Conservation (phyloP, 805 yeast genomes). For the Candida nanaspora region DNA sequence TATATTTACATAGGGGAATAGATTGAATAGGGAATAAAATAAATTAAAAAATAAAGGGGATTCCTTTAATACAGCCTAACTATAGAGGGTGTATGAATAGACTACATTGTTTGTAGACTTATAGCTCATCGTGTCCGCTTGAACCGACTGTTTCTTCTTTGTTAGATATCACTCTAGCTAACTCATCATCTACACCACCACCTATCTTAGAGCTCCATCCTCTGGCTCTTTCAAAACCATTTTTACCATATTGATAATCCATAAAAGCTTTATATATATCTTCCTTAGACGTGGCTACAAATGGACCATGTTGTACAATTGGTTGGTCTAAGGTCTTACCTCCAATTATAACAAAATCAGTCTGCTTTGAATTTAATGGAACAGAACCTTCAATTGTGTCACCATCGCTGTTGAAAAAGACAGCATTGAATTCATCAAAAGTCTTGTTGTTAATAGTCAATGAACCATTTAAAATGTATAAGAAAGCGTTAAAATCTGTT, state of each 20-base stretch:
- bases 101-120: background rate
- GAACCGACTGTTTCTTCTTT: conserved; percentile 2
- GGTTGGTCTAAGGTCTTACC: conserved; percentile 71
- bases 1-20: no score
- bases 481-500: conserved; percentile 55
- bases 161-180: conserved; percentile 19
- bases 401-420: conserved; percentile 68
- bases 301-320: conserved; percentile 85
- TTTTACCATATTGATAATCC: conserved; percentile 62
- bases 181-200: conserved; percentile 22
- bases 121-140: background rate
- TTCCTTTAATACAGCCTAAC: no score
- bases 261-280: conserved; percentile 61
- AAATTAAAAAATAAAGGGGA: no score
- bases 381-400: conserved; percentile 47
- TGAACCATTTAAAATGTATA: conserved; percentile 60
- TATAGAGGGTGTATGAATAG: background rate
- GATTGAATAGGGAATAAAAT: no score
- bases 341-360: conserved; percentile 69
- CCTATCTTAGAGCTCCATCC: conserved; percentile 47
- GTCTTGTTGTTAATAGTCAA: conserved; percentile 38
- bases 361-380: conserved; percentile 35
- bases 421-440: conserved; percentile 40
- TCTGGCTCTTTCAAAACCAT: conserved; percentile 63
- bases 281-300: conserved; percentile 67